These are phyloP conservation scores for Geosmithia flava DNA, from an alignment of 2,329 filamentous ascomycete genomes.

Conservation along the genomic window DNA sequence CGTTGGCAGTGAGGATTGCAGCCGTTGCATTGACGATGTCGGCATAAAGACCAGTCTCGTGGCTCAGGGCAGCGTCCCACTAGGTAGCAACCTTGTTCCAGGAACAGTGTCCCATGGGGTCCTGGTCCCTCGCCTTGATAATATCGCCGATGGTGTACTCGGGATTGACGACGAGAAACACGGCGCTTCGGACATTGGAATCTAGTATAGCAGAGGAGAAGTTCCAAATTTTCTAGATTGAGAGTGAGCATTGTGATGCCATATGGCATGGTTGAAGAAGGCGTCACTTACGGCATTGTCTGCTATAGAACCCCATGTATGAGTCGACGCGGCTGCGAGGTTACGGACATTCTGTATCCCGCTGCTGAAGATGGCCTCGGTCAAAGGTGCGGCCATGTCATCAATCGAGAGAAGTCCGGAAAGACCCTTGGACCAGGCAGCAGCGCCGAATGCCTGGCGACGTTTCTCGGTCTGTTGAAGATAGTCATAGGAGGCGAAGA, in stretches of 20 bases:
- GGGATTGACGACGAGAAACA: conserved; percentile 2
- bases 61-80: not conserved
- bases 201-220: not conserved
- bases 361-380: conserved; percentile 1
- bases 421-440: not conserved
- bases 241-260: not conserved
- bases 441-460: not conserved
- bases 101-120: not conserved
- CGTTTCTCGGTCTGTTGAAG: not conserved
- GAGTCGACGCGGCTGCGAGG: conserved; percentile 1
- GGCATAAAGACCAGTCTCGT: not conserved
- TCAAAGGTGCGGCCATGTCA: not conserved
- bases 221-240: conserved; percentile 2
- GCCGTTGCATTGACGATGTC: not conserved
- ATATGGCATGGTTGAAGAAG: not conserved
- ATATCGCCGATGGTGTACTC: conserved; percentile 4
- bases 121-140: not conserved
- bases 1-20: not conserved
- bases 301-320: not conserved
- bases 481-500: not conserved
- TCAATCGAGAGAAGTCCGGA: not conserved
- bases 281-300: not conserved
- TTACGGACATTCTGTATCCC: conserved; percentile 1
- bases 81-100: not conserved
- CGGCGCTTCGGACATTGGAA: not conserved